phyloP scores from a whole-genome alignment of 768 basidiomycete genomes.

The Panus rudis region DNA sequence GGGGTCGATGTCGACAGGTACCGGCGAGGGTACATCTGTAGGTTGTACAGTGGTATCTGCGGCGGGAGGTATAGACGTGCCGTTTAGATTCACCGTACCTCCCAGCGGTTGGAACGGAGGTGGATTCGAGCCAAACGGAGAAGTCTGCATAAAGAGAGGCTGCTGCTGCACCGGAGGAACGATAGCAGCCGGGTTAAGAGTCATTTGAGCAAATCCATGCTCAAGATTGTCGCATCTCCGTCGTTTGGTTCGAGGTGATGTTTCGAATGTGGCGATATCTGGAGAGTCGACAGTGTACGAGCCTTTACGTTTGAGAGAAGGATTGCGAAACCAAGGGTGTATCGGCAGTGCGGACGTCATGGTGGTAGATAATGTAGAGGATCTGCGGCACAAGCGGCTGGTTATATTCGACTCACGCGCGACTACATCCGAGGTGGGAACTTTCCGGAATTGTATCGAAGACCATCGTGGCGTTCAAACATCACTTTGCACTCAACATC shows the following conservation, averaged over 20 bases:
- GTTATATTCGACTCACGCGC: not conserved
- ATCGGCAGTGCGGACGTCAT: conserved; percentile 27
- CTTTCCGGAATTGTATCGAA: not conserved
- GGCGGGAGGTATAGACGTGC: not conserved
- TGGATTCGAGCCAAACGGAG: too few species aligned
- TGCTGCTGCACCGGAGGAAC: too few species aligned
- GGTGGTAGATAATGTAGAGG: conserved; percentile 16
- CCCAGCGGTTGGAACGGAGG: too few species aligned
- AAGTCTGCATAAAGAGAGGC: too few species aligned
- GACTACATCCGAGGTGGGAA: not conserved
- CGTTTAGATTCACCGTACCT: too few species aligned
- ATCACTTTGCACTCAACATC: not conserved
- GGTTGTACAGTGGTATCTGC: not conserved
- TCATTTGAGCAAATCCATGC: conserved; percentile 49
- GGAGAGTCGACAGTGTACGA: conserved; percentile 14
- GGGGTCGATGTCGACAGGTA: too few species aligned
- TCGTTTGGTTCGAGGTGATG: conserved; percentile 29
- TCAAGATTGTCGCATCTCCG: conserved; percentile 45
- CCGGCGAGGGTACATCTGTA: not conserved
- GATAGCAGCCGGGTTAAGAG: conserved; percentile 15
- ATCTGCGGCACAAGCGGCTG: not conserved
- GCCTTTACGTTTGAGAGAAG: conserved; percentile 35
- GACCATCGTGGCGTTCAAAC: too few species aligned
- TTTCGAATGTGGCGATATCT: conserved; percentile 9
- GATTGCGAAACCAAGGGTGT: conserved; percentile 40